phyloP scores from a whole-genome alignment of 139 green algal genomes.

The Chlorella sp. region DNA sequence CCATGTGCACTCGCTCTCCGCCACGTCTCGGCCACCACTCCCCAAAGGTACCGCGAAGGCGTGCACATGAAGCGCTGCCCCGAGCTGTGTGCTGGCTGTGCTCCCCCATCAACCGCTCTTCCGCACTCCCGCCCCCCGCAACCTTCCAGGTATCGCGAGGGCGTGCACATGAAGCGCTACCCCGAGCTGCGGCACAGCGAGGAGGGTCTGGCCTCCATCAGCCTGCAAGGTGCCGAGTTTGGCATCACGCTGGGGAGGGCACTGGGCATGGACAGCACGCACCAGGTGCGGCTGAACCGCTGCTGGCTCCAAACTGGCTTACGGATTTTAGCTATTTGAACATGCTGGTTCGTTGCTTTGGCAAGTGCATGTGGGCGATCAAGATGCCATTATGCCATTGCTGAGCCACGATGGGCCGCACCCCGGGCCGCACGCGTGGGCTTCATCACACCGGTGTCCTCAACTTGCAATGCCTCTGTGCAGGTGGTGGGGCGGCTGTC shows the following conservation, averaged over 20 bases:
- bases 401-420: no score
- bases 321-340: not conserved
- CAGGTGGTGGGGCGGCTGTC: conserved; percentile 71
- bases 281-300: conserved; percentile 56
- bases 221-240: conserved; percentile 57
- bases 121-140: not conserved
- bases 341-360: no score
- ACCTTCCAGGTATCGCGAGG: conserved; percentile 29
- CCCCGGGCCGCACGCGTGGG: no score
- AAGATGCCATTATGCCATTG: no score
- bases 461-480: no score
- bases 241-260: conserved; percentile 55
- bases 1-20: no score
- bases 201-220: conserved; percentile 60
- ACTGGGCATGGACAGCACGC: conserved; percentile 60
- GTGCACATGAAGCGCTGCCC: conserved; percentile 39
- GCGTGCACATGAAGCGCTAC: conserved; percentile 39
- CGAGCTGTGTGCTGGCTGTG: conserved; percentile 25
- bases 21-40: no score
- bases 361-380: no score
- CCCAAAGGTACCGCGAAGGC: conserved; percentile 28
- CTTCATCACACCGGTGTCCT: no score
- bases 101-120: not conserved
- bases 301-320: not conserved
- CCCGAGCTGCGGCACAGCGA: conserved; percentile 49